Evolutionary conservation across 2,329 filamentous ascomycete genomes (phyloP).

Genomic region (Teratosphaeriaceae sp.): DNA sequence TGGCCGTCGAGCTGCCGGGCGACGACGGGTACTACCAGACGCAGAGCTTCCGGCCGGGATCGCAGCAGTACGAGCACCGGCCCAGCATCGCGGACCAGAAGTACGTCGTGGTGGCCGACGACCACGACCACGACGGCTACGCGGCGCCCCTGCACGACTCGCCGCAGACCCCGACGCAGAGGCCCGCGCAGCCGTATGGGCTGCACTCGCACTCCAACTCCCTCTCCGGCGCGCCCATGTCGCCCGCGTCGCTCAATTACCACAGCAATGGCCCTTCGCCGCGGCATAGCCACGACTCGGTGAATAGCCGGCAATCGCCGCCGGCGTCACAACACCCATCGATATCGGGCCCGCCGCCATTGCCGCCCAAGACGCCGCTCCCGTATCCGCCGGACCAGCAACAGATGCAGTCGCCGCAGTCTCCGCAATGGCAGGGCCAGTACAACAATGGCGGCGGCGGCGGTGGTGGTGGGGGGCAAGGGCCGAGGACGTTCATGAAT

Average conservation of each 20-base stretch:
- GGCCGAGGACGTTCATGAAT: constrained; percentile 26
- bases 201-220: not conserved
- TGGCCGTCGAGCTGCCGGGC: constrained; percentile 26
- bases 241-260: constrained; percentile 9
- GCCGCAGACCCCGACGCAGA: constrained; percentile 4
- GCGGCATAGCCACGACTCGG: constrained; percentile 17
- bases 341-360: constrained; percentile 13
- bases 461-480: constrained; percentile 7
- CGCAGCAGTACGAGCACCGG: constrained; percentile 51
- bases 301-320: constrained; percentile 5
- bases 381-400: constrained; percentile 17
- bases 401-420: constrained; percentile 4
- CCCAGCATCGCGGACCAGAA: constrained; percentile 21
- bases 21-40: constrained; percentile 19
- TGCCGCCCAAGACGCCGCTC: constrained; percentile 26
- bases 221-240: not conserved
- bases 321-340: constrained; percentile 5
- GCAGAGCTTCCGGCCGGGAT: constrained; percentile 34
- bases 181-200: constrained; percentile 2
- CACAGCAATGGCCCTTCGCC: constrained; percentile 6
- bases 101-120: constrained; percentile 5
- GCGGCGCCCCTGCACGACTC: constrained; percentile 3
- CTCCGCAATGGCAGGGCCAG: constrained; percentile 1
- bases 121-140: constrained; percentile 7
- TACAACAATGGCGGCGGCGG: constrained; percentile 5